Conservation (phyloP, 1,139 yeast species). For the Pichia sp. region DNA sequence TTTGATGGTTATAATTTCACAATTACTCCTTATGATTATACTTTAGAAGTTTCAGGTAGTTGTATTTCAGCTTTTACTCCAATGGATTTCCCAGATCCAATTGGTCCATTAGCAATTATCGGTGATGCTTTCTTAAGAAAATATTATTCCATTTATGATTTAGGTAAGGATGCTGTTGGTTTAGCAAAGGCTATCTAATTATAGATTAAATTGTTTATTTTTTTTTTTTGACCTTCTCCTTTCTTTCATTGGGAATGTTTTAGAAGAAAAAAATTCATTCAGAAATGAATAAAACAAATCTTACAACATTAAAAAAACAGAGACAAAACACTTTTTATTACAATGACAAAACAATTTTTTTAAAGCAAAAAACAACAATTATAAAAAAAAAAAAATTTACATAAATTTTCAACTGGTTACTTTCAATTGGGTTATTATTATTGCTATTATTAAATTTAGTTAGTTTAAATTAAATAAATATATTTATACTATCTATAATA, state of each 20-base stretch:
- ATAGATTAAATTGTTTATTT: background rate
- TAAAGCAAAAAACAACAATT: no score
- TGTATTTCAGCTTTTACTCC: conserved; percentile 96
- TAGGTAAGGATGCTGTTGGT: conserved; percentile 87
- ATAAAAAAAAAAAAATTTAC: no score
- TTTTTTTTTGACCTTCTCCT: no score
- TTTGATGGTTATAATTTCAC: conserved; percentile 89
- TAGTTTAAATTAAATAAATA: background rate
- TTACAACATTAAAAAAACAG: no score
- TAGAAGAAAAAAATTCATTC: no score
- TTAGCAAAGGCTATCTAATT: conserved; percentile 63
- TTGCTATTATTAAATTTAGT: background rate
- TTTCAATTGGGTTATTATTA: background rate
- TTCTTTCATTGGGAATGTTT: no score
- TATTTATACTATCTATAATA: background rate
- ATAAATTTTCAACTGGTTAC: no score
- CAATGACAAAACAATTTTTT: no score
- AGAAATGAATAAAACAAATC: no score
- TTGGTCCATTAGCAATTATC: conserved; percentile 90
- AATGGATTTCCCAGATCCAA: conserved; percentile 94
- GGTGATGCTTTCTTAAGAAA: conserved; percentile 97
- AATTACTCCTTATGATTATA: conserved; percentile 80
- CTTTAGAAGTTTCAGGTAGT: conserved; percentile 86
- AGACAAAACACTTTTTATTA: no score
- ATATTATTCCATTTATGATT: conserved; percentile 88